Evolutionary conservation across 2,329 filamentous ascomycete genomes (phyloP), one percentile per base, ranked within the genome.

Genomic region (Chrysoporthe deuterocubensis): DNA sequence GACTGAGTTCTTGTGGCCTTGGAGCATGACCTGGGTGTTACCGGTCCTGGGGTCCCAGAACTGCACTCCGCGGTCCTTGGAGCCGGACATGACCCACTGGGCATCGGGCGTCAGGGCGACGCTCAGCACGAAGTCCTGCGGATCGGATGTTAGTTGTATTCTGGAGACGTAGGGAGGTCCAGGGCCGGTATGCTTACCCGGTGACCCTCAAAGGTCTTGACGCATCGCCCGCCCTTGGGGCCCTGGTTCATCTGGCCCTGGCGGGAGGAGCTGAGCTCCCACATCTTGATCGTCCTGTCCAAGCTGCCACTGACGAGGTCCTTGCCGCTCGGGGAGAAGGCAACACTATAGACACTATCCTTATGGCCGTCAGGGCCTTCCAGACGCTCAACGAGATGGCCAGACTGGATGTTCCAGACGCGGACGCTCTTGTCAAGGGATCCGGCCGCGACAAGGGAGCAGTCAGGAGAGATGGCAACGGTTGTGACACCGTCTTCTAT

Each of bases 241-340:
- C 86, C 88, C 57, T 87, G 85, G 76, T 87, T 88, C 42, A 58
- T 37, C 59, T 89, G 86, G 74, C 90, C 87, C 73, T 92, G 62
- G 14, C 68, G 66, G n/a, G 87, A 57, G 90, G 88, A 32, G 91
- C 87, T 66, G 87, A 99, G 86, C 83, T 97, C 94, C 94, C 96
- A 99, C 91, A 98, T 97, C 84, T 97, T 97, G 84, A 98, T 98
- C 0, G 95, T 98, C 85, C 97, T 97, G 79, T 99, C 96, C 73
- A 98, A 83, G 85, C 92, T 96, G 71, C 96, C 96, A 75, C 92
- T 96, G 76, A 98, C 95, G 52, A 99, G 89, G 73, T 97, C 93
- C 74, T 94, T 92, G 70, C 95, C 95, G 74, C 92, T 95, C 40
- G 96, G 96, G 16, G 94, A 94, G 80, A 99, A 99, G 0, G 96